Conservation (phyloP, 1,284 basidiomycete species). For the Ceratobasidium sp. region DNA sequence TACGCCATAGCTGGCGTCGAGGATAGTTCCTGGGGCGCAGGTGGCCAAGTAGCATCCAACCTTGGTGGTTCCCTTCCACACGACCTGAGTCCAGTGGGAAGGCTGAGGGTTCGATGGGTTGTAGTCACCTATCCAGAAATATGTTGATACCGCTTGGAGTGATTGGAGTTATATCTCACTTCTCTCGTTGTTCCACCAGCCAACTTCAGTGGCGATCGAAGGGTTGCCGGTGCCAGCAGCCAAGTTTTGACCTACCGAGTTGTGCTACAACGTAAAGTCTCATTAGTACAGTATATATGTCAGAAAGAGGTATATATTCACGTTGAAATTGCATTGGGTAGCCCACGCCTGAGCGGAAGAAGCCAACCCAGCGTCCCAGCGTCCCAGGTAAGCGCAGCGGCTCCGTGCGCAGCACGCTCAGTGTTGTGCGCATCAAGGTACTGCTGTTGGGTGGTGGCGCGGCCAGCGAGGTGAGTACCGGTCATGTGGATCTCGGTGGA, state of each 20-base stretch:
- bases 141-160: not conserved
- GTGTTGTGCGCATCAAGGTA: slow-evolving; percentile 65
- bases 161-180: slow-evolving; percentile 5
- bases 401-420: slow-evolving; percentile 63
- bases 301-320: not conserved
- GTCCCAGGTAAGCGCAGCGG: slow-evolving; percentile 65
- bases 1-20: slow-evolving; percentile 42
- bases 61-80: slow-evolving; percentile 69
- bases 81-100: slow-evolving; percentile 68
- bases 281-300: too few relatives aligned
- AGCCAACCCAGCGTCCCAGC: slow-evolving; percentile 62
- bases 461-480: slow-evolving; percentile 19
- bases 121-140: slow-evolving; percentile 52
- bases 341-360: slow-evolving; percentile 66
- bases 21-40: slow-evolving; percentile 55
- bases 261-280: slow-evolving; percentile 56
- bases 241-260: slow-evolving; percentile 70
- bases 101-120: too few relatives aligned
- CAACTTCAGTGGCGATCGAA: slow-evolving; percentile 23
- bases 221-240: slow-evolving; percentile 66
- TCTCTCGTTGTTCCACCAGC: slow-evolving; percentile 40
- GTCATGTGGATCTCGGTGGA: slow-evolving; percentile 7
- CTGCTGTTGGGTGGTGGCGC: slow-evolving; percentile 17
- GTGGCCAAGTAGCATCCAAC: slow-evolving; percentile 67
- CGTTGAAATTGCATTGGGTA: slow-evolving; percentile 62